These are phyloP conservation scores for Tephrocybe sp. DNA, from an alignment of 768 basidiomycete species.

Conservation along the genomic window DNA sequence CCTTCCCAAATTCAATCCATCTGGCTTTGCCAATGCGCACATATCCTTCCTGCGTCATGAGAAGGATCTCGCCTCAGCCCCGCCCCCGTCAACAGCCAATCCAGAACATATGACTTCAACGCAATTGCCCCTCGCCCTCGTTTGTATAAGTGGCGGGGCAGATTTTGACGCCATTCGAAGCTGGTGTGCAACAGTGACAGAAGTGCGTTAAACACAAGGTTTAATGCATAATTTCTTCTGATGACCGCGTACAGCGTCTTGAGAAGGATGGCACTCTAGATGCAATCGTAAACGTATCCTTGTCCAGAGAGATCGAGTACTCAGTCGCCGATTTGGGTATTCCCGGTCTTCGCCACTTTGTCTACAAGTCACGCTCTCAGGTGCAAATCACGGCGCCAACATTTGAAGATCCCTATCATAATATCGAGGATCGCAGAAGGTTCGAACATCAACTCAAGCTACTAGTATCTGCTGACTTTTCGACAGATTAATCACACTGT, in stretches of 20 bases:
- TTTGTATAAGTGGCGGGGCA: conserved; percentile 77
- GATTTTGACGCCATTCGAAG: conserved; percentile 82
- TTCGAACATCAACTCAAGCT: conserved; percentile 22
- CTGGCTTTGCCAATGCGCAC: conserved; percentile 90
- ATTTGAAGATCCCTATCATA: conserved; percentile 86
- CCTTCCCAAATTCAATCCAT: conserved; percentile 89
- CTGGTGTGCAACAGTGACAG: conserved; percentile 70
- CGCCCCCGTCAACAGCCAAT: conserved; percentile 2
- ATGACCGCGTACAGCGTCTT: conserved; percentile 48
- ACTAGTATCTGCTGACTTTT: background rate
- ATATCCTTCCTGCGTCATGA: conserved; percentile 65
- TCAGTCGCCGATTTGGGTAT: conserved; percentile 75
- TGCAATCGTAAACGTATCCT: conserved; percentile 46
- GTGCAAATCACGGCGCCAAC: conserved; percentile 86
- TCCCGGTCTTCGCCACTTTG: conserved; percentile 89
- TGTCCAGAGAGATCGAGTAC: conserved; percentile 55
- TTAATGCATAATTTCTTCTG: background rate
- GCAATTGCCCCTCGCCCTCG: conserved; percentile 54
- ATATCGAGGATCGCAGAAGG: conserved; percentile 57
- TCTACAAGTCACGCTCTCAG: conserved; percentile 87
- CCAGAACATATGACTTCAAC: background rate
- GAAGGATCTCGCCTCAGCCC: conserved; percentile 20
- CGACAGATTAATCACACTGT: conserved; percentile 75
- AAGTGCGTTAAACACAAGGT: conserved; percentile 37
- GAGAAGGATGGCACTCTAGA: conserved; percentile 54